phyloP scores from a whole-genome alignment of 805 yeast genomes.

The Jamesozyma spencerorum region DNA sequence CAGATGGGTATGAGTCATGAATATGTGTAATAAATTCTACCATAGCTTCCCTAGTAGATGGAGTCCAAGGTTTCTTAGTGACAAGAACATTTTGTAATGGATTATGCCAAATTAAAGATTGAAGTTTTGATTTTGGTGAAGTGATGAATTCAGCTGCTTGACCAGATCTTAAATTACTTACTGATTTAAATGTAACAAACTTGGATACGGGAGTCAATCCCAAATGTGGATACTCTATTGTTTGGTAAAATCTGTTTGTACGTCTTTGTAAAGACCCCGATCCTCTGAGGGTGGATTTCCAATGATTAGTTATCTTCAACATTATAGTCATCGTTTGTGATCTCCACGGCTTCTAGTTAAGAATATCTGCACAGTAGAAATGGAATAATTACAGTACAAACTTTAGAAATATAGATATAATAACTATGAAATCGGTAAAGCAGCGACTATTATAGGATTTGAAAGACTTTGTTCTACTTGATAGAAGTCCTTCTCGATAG shows the following conservation, averaged over 20 bases:
- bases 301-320: background rate
- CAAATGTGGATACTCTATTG: slow-evolving; percentile 4
- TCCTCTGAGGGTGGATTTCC: background rate
- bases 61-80: slow-evolving; percentile 79
- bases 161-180: slow-evolving; percentile 22
- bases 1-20: slow-evolving; percentile 52
- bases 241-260: background rate
- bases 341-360: too few relatives aligned
- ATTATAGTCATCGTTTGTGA: background rate
- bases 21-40: slow-evolving; percentile 53
- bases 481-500: too few relatives aligned
- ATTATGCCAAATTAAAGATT: slow-evolving; percentile 57
- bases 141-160: slow-evolving; percentile 44
- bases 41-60: slow-evolving; percentile 55
- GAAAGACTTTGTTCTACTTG: too few relatives aligned
- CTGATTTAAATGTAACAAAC: slow-evolving; percentile 28
- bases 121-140: slow-evolving; percentile 51
- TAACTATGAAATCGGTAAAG: too few relatives aligned
- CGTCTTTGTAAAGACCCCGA: too few relatives aligned
- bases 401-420: too few relatives aligned
- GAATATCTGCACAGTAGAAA: too few relatives aligned
- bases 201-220: slow-evolving; percentile 10
- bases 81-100: slow-evolving; percentile 68
- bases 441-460: too few relatives aligned
- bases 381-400: too few relatives aligned